Evolutionary conservation across 176 grass and related monocot genomes (phyloP).

Genomic region (Musa beccarii): DNA sequence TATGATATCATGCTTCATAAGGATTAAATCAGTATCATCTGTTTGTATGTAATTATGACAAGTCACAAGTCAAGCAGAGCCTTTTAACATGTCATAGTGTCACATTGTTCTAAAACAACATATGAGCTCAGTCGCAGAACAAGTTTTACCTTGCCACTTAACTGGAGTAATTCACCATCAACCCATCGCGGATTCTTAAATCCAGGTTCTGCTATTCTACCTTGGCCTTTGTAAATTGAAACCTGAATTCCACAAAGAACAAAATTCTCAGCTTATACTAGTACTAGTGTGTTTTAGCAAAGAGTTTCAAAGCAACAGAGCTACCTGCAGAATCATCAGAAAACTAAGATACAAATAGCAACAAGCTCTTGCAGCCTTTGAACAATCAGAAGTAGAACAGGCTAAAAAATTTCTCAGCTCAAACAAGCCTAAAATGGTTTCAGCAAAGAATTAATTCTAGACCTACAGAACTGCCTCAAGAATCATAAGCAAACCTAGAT

Average conservation of each 20-base stretch:
- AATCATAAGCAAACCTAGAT: not conserved
- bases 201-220: constrained; percentile 78
- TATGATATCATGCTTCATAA: too few species aligned
- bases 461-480: not conserved
- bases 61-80: too few species aligned
- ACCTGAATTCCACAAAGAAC: constrained; percentile 24
- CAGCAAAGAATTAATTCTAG: not conserved
- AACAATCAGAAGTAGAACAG: too few species aligned
- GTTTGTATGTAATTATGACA: too few species aligned
- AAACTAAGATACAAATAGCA: not conserved
- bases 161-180: constrained; percentile 73
- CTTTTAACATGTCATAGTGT: too few species aligned
- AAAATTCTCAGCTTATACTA: not conserved
- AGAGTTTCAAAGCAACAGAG: not conserved
- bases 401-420: not conserved
- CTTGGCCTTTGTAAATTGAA: constrained; percentile 68
- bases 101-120: too few species aligned
- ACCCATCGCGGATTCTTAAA: constrained; percentile 90
- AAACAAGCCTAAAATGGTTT: not conserved
- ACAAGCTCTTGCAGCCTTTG: too few species aligned
- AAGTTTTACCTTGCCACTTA: constrained; percentile 78
- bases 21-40: too few species aligned
- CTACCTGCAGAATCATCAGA: not conserved
- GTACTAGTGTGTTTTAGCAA: not conserved
- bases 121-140: not conserved